Conservation (phyloP, 768 basidiomycete species). For the Cubamyces lactineus region DNA sequence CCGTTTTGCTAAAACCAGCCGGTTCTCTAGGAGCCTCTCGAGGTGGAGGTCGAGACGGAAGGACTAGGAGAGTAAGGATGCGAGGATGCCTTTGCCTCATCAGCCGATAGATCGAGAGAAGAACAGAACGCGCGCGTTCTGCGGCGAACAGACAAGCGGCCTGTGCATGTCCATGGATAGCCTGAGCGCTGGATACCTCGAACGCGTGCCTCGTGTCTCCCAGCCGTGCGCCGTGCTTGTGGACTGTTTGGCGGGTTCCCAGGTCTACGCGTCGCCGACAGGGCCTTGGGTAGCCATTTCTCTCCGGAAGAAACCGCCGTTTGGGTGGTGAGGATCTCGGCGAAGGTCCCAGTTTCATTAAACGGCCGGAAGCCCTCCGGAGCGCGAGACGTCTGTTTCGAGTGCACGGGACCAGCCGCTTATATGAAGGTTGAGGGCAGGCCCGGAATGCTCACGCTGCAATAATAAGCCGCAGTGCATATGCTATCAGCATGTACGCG, state of each 20-base stretch:
- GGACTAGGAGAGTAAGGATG: conserved; percentile 5
- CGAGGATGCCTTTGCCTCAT: conserved; percentile 8
- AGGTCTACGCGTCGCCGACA: conserved; percentile 13
- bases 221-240: conserved; percentile 20
- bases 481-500: background rate
- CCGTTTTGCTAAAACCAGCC: conserved; percentile 17
- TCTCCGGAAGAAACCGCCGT: conserved; percentile 17
- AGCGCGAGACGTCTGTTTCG: conserved; percentile 13
- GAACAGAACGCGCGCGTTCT: conserved; percentile 15
- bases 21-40: background rate
- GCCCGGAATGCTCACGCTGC: background rate
- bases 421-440: conserved; percentile 5
- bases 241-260: conserved; percentile 10
- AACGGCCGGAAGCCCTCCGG: conserved; percentile 21
- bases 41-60: conserved; percentile 13
- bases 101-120: conserved; percentile 10
- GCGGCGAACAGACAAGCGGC: background rate
- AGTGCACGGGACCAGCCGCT: conserved; percentile 16
- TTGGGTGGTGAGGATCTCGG: conserved; percentile 9
- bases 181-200: conserved; percentile 8
- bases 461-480: background rate
- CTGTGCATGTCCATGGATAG: conserved; percentile 14
- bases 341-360: conserved; percentile 17
- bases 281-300: conserved; percentile 7
- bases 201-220: conserved; percentile 14